Evolutionary conservation across 2,329 filamentous ascomycete species (phyloP), one percentile per base, ranked within the genome.

Genomic region (Pseudogymnoascus sp.): DNA sequence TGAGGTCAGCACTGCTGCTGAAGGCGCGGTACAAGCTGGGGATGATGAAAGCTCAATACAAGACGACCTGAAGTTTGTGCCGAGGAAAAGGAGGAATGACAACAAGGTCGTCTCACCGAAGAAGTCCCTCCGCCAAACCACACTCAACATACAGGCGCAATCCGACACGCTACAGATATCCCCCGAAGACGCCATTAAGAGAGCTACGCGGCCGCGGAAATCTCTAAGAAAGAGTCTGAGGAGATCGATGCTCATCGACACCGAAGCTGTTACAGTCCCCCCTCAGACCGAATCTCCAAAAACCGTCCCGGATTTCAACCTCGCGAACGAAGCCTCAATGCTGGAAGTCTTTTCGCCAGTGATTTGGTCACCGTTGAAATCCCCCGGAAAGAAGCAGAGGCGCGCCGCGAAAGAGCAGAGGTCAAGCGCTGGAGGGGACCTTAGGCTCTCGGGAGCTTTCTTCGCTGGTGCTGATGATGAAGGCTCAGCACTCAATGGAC

Each of bases 51-150:
- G 28, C 39, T 25, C 41, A 2, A 57, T 25, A 10, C 28, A 62
- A 21, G 28, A 43, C 31, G 63, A 67, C 41, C 63, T 68, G n/a
- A 66, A 71, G 61, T 66, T 68, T 34, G 65, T 72, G 21, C 70
- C 71, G 10, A 67, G 71, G 62, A 74, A 74, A 66, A 67, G 73
- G 48, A 74, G 71, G 60, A 74, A 73, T 68, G 63, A 69, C 4
- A 70, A 74, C 66, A 68, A 69, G 66, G 63, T 73, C 60, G 69
- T 74, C 62, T 73, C 72, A 28, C 73, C 72, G 8, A 69, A 68
- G 65, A 74, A 73, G 65, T 61, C 67, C 7, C 41, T 67, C 61
- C 65, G 67, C 37, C 68, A 68, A 48, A 62, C 65, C 11, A 39
- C 67, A 43, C 60, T 66, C 21, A 41, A 51, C 28, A 43, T 51